A percentile compares a stretch with the other conserved stretches of the same genome.
These are phyloP conservation scores for Crepidotus variabilis DNA, from an alignment of 768 basidiomycete genomes.

Conservation along the genomic window DNA sequence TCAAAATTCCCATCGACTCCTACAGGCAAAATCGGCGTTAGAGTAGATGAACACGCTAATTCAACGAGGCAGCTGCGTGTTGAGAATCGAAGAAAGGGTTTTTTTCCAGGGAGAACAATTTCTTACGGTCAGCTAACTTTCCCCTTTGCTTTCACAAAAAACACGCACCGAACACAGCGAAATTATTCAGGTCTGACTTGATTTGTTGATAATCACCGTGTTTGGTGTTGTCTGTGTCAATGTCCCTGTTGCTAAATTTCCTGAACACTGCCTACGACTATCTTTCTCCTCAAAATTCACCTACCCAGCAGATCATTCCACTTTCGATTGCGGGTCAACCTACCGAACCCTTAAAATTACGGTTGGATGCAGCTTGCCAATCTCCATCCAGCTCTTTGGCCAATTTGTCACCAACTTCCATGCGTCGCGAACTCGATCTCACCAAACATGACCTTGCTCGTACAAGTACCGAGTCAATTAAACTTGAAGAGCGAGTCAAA, in stretches of 20 bases:
- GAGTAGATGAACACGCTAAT: not conserved
- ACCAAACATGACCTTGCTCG: slow-evolving; percentile 53
- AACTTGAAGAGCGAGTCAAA: slow-evolving; percentile 59
- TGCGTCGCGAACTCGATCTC: slow-evolving; percentile 57
- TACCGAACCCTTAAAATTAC: slow-evolving; percentile 39
- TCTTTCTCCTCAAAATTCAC: slow-evolving; percentile 34
- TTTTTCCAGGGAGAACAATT: not conserved
- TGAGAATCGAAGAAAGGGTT: not conserved
- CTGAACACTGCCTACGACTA: slow-evolving; percentile 59
- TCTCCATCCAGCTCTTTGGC: slow-evolving; percentile 38
- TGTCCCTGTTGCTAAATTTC: slow-evolving; percentile 36
- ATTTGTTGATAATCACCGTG: slow-evolving; percentile 20
- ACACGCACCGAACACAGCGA: not conserved
- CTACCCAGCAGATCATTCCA: not conserved
- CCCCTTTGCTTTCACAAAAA: not conserved
- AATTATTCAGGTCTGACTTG: not conserved
- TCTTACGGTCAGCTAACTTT: not conserved
- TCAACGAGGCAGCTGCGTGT: slow-evolving; percentile 5
- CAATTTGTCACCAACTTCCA: slow-evolving; percentile 34
- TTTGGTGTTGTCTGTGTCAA: slow-evolving; percentile 25
- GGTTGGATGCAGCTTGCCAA: slow-evolving; percentile 44
- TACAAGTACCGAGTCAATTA: slow-evolving; percentile 48
- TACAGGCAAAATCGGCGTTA: not conserved
- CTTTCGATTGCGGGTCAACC: slow-evolving; percentile 24
- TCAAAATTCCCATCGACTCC: not conserved